Evolutionary conservation across 345 rosid genomes (phyloP).

Genomic region (Bruguiera sexangula): DNA sequence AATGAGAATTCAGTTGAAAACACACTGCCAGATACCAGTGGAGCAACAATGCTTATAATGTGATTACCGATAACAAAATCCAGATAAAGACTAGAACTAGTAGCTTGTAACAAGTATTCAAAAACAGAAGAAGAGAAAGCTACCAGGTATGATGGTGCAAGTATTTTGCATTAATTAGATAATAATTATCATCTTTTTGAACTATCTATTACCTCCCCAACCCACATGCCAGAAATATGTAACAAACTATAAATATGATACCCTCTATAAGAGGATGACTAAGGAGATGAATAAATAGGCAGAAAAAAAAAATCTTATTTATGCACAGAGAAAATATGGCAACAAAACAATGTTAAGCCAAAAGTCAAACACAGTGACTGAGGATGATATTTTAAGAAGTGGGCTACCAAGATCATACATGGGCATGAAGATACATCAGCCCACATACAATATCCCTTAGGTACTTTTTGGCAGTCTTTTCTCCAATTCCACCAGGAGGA

Average conservation of each 20-base stretch:
- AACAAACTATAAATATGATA: background rate
- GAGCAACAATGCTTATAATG: conserved; percentile 1
- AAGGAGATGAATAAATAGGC: background rate
- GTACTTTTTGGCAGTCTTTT: conserved; percentile 79
- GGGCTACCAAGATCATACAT: conserved; percentile 50
- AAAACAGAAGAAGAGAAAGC: too few relatives aligned
- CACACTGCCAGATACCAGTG: background rate
- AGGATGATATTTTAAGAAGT: background rate
- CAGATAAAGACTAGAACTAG: background rate
- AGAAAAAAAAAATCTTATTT: background rate
- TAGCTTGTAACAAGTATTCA: background rate
- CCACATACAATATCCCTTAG: conserved; percentile 84
- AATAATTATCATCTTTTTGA: background rate
- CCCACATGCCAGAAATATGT: background rate
- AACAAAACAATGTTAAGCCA: background rate
- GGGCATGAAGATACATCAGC: conserved; percentile 88
- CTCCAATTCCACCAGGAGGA: conserved; percentile 60
- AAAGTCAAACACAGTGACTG: background rate
- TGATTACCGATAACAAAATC: background rate
- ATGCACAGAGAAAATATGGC: background rate
- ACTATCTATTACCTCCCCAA: background rate
- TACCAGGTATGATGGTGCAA: too few relatives aligned
- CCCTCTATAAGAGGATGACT: background rate
- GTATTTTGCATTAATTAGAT: too few relatives aligned
- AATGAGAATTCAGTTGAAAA: too few relatives aligned